A percentile compares a stretch with the other conserved stretches of the same genome.
Evolutionary conservation across 257 asterid species (phyloP).

Genomic region (Gynochthodes officinalis): DNA sequence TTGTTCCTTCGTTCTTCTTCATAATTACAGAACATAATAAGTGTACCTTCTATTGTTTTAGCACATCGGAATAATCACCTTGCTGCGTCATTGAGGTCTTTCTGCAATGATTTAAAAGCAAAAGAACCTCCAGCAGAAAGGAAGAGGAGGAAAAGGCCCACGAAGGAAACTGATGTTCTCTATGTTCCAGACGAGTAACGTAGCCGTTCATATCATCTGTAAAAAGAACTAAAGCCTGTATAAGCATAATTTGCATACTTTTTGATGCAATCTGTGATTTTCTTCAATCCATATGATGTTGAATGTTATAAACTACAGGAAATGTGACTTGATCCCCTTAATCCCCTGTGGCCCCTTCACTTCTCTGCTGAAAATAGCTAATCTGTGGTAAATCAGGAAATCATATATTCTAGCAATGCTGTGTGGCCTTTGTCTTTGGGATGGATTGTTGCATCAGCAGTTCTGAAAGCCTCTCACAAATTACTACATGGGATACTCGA

Average conservation of each 20-base stretch:
- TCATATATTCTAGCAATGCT: background rate
- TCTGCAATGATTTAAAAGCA: constrained; percentile 62
- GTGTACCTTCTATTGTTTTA: constrained; percentile 31
- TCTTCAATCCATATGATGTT: background rate
- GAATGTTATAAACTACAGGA: background rate
- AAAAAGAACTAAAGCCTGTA: background rate
- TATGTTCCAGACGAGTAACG: constrained; percentile 43
- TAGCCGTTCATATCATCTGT: background rate
- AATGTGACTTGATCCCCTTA: background rate
- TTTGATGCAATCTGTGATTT: background rate
- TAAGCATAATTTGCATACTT: background rate
- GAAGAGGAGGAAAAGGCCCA: constrained; percentile 63
- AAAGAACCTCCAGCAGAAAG: constrained; percentile 70
- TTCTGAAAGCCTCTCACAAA: no score
- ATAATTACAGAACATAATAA: background rate
- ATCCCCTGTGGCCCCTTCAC: background rate
- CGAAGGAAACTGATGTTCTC: constrained; percentile 41
- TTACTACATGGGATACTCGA: background rate
- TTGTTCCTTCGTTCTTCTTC: background rate
- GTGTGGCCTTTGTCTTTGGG: no score
- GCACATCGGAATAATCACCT: constrained; percentile 88
- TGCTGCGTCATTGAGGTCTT: constrained; percentile 64
- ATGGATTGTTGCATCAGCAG: no score
- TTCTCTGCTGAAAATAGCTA: background rate
- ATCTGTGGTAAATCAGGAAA: background rate